Evolutionary conservation across 768 basidiomycete genomes (phyloP), one percentile per base, ranked within the genome.

Genomic region (Phallus indusiatus): DNA sequence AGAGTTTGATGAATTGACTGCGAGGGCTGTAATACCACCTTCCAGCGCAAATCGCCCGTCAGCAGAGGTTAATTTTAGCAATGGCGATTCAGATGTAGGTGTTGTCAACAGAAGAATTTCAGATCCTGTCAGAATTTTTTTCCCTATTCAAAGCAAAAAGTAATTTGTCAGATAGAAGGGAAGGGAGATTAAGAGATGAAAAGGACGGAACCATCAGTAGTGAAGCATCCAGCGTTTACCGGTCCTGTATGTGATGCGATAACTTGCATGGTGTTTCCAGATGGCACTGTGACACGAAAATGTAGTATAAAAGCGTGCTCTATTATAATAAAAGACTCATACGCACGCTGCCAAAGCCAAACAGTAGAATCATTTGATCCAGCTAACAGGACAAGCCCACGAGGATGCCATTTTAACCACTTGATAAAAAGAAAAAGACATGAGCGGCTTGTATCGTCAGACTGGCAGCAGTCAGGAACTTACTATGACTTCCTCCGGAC

Each of bases 331-430:
- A 42, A 52, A 49, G 20, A 51, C 54, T 50, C 56, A 18, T n/a
- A 73, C 86, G 65, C 71, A 96, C 95, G 74, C 76, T 97, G 92
- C 94, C 94, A 99, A 63, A 99, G 75, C 96, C 96, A 99, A 22
- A 93, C 83, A 0, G 90, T 95, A 7, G 86, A 81, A 71, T 98
- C 95, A 64, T 95, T 91, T 8, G 90, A 88, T 47, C 96, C 96
- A 0, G 90, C 93, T 5, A 97, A 78, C 0, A 99, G 79, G 1
- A 95, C 86, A 42, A 76, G 73, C 5, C 94, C 96, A 69, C 86
- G 94, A 0, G 96, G 96, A 76, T 99, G 96, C 95, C 95, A 99
- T 74, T 83, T 78, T 53, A 98, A 67, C 80, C 91, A 97, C 94
- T 97, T 21, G 21, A 50, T 35, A 21, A 34, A 37, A 35, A n/a